Evolutionary conservation across 1,284 basidiomycete species (phyloP), one percentile per base, ranked within the genome.

Genomic region (Ganoderma leucocontextum): DNA sequence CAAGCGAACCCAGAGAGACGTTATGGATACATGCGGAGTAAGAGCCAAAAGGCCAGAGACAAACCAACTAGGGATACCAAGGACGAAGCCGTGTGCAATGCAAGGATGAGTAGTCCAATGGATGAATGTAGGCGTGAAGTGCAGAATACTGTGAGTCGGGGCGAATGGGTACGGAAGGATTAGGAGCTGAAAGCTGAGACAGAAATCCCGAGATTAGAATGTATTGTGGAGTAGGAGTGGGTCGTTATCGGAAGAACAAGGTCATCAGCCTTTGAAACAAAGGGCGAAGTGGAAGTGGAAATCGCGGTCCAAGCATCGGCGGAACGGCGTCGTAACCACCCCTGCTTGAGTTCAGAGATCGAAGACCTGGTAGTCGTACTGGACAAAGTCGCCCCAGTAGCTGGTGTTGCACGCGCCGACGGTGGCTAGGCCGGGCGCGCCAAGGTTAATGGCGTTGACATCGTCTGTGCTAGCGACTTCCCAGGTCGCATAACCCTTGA

Each of bases 351-450:
- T 60, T 68, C 71, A 89, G 70, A 87, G 82, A 73, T 80, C 76
- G 77, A 83, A 91, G 66, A 88, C 79, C 77, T 93, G 91, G 78
- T 92, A 93, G 79, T 92, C 91, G 74, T 88, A 93, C 61, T 81
- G 80, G n/a, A 89, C 85, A 25, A 76, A 78, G 19, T 78, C 73
- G 38, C 91, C 91, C 91, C 91, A 93, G 80, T 92, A 91, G 64
- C 75, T 81, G 29, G 87, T 85, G 62, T 82, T 82, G 74, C 91
- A 93, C 17, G 89, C 89, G 62, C 86, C 89, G 57, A 86, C 79
- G 42, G 83, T 70, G 15, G 84, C 84, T 62, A 82, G 75, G 59
- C 85, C 87, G 17, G 83, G 75, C 33, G 86, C 85, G 36, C 91
- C 91, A 33, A 93, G 81, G 65, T 86, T 78, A 44, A 89, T 78